Conservation (phyloP, 2,329 filamentous ascomycete genomes). For the Exophiala spinifera region DNA sequence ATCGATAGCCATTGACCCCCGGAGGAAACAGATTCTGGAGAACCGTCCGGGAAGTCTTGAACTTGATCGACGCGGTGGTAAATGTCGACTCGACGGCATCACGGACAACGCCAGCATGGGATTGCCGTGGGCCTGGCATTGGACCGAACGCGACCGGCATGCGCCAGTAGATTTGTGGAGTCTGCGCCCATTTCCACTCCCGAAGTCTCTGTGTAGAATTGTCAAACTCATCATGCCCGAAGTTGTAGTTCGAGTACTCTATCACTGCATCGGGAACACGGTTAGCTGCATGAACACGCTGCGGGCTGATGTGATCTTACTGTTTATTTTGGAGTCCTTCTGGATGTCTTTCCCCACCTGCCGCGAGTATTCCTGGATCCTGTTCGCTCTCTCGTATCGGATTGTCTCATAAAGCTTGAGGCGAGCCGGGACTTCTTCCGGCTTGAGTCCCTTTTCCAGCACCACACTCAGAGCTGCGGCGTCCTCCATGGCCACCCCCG, state of each 20-base stretch:
- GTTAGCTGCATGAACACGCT: no score
- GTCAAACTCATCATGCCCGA: constrained; percentile 59
- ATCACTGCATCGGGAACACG: no score
- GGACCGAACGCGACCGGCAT: constrained; percentile 49
- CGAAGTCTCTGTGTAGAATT: constrained; percentile 51
- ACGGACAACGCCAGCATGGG: constrained; percentile 33
- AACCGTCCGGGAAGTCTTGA: constrained; percentile 51
- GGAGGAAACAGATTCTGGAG: constrained; percentile 51
- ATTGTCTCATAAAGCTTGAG: constrained; percentile 59
- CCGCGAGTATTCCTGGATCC: constrained; percentile 58
- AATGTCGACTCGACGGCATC: constrained; percentile 35
- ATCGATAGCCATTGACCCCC: constrained; percentile 37
- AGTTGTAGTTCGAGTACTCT: constrained; percentile 48
- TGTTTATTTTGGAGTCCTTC: no score
- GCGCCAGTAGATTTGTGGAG: constrained; percentile 47
- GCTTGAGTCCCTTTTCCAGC: background rate
- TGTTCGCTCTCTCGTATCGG: constrained; percentile 56
- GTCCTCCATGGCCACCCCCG: constrained; percentile 35
- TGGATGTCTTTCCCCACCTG: constrained; percentile 41
- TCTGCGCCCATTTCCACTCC: constrained; percentile 49
- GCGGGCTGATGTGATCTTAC: no score
- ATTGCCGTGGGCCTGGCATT: constrained; percentile 46
- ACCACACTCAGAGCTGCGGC: constrained; percentile 30
- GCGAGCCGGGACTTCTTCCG: constrained; percentile 51
- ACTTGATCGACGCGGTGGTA: constrained; percentile 47